Evolutionary conservation across 1,284 basidiomycete genomes (phyloP), one percentile per base, ranked within the genome.

Genomic region (Trichosporon coremiiforme): DNA sequence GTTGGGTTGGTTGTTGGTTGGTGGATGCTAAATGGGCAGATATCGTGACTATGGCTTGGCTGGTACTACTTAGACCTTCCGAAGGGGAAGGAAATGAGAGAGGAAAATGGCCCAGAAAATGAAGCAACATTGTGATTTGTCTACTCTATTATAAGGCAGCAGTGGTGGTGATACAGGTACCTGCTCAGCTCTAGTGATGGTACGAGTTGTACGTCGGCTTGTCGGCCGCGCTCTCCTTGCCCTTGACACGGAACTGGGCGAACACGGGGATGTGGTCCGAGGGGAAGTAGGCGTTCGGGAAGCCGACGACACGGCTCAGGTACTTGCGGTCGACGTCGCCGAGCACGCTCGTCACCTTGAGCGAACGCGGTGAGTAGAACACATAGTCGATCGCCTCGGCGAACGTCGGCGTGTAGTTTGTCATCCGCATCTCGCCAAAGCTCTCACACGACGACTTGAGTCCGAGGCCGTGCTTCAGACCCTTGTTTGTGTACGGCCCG

Each of bases 261-360:
- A 84, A 82, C 35, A 85, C 78, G 25, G 83, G 83, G 62, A 85
- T 84, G 74, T 85, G 82, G 76, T 95, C 93, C 73, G 92, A 95
- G 50, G 95, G 94, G 87, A 95, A 97, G 81, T 98, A 94, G 6
- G 91, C 90, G 81, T 98, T 97, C 50, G 96, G 96, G 87, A 99
- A 99, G 35, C 97, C 97, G 67, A 98, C 95, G 10, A 90, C 90
- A 84, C 94, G 95, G 77, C 90, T 89, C 77, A 98, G 84, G 85
- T 99, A 99, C 33, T 82, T 83, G 0, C 86, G 87, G 82, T 98
- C 95, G 68, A 98, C 90, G 80, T 93, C 93, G 20, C 93, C 93
- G 63, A 99, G 86, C 50, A 98, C 89, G 20, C 91, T 90, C 70
- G 91, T 94, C 22, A 94, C 90, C n/a, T 88, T 87, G 68, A 99